These are phyloP conservation scores for Solanum pimpinellifolium DNA, from an alignment of 257 asterid species.

Conservation along the genomic window DNA sequence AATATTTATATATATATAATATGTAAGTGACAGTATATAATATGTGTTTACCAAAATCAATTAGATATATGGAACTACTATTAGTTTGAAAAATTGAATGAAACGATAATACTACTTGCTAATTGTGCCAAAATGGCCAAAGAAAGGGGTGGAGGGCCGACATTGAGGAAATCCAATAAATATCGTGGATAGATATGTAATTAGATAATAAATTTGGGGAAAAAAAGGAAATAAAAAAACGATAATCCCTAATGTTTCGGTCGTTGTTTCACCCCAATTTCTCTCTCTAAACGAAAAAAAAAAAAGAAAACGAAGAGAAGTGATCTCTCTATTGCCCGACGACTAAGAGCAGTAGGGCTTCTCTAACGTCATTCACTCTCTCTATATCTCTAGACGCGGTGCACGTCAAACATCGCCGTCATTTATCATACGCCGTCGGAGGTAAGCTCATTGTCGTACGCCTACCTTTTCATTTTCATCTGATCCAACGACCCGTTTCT, in stretches of 20 bases:
- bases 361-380: slow-evolving; percentile 11
- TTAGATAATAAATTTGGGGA: neutral
- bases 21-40: neutral
- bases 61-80: too few species aligned
- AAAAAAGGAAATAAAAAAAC: neutral
- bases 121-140: neutral
- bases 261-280: neutral
- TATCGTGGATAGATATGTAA: neutral
- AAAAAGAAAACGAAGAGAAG: neutral
- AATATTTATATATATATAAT: too few species aligned
- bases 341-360: slow-evolving; percentile 51
- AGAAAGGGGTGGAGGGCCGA: neutral
- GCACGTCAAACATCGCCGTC: slow-evolving; percentile 37
- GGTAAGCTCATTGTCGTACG: slow-evolving; percentile 25
- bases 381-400: slow-evolving; percentile 23
- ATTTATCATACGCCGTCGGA: slow-evolving; percentile 36
- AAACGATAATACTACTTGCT: neutral
- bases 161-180: neutral
- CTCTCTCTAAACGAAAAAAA: neutral
- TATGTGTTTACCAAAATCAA: too few species aligned
- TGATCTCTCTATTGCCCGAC: slow-evolving; percentile 16
- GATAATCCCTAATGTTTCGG: neutral
- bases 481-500: neutral
- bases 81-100: neutral
- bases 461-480: neutral